These are phyloP conservation scores for Candida anglica DNA, from an alignment of 805 yeast genomes.

Conservation along the genomic window DNA sequence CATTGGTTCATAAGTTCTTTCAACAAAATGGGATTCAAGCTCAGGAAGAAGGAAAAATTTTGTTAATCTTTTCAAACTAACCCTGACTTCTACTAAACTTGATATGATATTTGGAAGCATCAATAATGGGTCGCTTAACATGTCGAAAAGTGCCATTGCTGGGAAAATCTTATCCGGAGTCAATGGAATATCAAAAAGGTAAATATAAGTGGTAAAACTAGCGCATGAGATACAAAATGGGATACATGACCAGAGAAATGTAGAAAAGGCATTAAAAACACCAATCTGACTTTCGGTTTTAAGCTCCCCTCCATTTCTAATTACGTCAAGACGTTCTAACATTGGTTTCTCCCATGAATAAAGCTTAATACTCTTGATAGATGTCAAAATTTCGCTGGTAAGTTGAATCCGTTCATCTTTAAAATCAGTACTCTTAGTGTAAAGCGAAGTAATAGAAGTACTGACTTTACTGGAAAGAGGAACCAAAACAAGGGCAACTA, in stretches of 20 bases:
- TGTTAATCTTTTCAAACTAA: constrained; percentile 29
- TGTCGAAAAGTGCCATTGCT: constrained; percentile 33
- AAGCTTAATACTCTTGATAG: constrained; percentile 36
- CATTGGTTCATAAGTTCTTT: constrained; percentile 12
- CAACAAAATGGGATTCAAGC: constrained; percentile 20
- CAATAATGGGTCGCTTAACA: constrained; percentile 31
- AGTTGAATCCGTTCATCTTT: constrained; percentile 35
- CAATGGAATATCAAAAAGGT: constrained; percentile 18
- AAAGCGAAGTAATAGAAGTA: constrained; percentile 19
- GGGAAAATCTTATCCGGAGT: constrained; percentile 38
- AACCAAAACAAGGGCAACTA: constrained; percentile 25
- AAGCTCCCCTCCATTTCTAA: constrained; percentile 35
- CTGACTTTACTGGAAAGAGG: constrained; percentile 27
- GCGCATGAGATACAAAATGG: constrained; percentile 35
- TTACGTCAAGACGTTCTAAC: constrained; percentile 24
- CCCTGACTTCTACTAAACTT: constrained; percentile 24
- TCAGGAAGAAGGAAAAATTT: constrained; percentile 32
- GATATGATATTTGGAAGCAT: constrained; percentile 28
- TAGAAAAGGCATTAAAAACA: constrained; percentile 25
- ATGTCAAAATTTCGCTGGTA: constrained; percentile 33
- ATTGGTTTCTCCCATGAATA: too few relatives aligned
- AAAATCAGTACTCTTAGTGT: constrained; percentile 25
- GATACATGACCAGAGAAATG: constrained; percentile 34
- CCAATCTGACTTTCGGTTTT: constrained; percentile 24
- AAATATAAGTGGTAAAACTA: constrained; percentile 24